phyloP scores from a whole-genome alignment of 306 rosid species.

The Glycyrrhiza uralensis region DNA sequence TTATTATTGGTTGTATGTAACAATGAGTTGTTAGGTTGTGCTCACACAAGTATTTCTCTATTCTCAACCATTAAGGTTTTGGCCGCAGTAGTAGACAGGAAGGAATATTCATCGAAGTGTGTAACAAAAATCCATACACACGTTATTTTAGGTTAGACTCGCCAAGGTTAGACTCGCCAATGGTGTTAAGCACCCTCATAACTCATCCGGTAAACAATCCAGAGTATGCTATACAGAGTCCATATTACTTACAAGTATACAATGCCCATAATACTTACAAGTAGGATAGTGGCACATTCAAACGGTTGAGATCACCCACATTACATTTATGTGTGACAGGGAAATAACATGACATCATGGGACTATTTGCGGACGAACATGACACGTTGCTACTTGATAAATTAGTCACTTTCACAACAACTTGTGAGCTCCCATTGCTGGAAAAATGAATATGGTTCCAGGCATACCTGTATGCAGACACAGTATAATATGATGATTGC shows the following conservation, averaged over 20 bases:
- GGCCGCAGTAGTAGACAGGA: background rate
- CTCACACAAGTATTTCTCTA: no score
- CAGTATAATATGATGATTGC: background rate
- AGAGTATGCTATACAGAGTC: constrained; percentile 36
- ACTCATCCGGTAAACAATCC: constrained; percentile 14
- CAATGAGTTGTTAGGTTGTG: no score
- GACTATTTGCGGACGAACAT: background rate
- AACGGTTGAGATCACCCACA: constrained; percentile 16
- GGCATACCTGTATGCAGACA: constrained; percentile 5
- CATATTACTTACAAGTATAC: constrained; percentile 37
- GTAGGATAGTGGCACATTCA: constrained; percentile 19
- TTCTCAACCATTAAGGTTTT: no score
- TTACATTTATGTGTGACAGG: constrained; percentile 12
- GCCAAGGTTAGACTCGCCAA: constrained; percentile 14
- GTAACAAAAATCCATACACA: constrained; percentile 1
- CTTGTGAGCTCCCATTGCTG: constrained; percentile 12
- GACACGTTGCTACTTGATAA: constrained; percentile 19
- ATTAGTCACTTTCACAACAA: constrained; percentile 18
- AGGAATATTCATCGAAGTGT: background rate
- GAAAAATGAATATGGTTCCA: constrained; percentile 5
- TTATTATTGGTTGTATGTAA: no score
- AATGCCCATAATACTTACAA: constrained; percentile 32
- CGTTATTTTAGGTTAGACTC: constrained; percentile 26
- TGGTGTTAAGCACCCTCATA: constrained; percentile 28
- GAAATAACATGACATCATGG: constrained; percentile 25